A percentile compares a stretch with the other conserved stretches of the same genome.
Conservation (phyloP, 805 yeast genomes). For the Candida sakaeoensis region DNA sequence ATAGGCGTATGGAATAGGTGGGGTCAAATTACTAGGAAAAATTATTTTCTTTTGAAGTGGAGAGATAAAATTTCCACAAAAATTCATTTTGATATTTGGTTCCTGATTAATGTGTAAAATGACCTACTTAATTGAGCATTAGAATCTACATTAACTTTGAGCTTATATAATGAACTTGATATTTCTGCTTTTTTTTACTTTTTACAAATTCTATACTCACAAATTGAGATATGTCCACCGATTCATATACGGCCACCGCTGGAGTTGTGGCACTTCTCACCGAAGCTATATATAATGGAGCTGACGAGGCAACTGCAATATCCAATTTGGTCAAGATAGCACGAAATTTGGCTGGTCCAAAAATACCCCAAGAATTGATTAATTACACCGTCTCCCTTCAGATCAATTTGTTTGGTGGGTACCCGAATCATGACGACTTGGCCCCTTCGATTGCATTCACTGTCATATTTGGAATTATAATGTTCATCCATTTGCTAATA, state of each 20-base stretch:
- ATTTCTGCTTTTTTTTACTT: no score
- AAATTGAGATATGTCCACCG: no score
- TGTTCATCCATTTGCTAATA: constrained; percentile 43
- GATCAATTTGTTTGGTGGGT: constrained; percentile 59
- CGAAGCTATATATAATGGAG: constrained; percentile 3
- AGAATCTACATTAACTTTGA: no score
- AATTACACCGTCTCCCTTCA: constrained; percentile 38
- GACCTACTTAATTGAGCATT: no score
- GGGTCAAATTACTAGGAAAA: no score
- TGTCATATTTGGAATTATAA: constrained; percentile 47
- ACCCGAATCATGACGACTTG: constrained; percentile 48
- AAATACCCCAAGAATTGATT: constrained; percentile 38
- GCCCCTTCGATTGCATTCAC: constrained; percentile 59
- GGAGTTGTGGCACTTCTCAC: constrained; percentile 6
- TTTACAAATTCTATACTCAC: no score
- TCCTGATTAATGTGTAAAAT: no score
- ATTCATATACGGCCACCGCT: constrained; percentile 6
- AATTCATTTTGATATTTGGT: no score
- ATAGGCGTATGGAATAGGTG: no score
- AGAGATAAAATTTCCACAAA: no score
- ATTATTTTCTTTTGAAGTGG: no score
- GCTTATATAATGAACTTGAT: no score
- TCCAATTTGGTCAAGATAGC: constrained; percentile 21
- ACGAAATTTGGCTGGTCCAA: constrained; percentile 24
- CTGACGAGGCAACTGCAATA: constrained; percentile 25